Evolutionary conservation across 2,329 filamentous ascomycete species (phyloP), one percentile per base, ranked within the genome.

Genomic region (Dactylellina drechsleri): DNA sequence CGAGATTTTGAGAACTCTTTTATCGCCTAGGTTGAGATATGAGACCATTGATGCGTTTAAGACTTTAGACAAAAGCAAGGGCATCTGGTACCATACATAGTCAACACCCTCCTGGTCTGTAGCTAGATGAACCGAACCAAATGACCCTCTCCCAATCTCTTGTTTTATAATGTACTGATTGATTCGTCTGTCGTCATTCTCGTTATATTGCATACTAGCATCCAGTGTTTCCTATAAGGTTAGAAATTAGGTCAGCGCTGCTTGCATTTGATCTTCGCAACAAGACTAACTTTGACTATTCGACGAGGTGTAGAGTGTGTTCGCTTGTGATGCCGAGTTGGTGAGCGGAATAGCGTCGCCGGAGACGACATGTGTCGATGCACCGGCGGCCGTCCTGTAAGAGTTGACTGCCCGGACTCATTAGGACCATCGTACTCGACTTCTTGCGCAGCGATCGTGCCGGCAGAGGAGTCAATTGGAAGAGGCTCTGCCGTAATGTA

Each of bases 1-100:
- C 93, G 89, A 1, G 92, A 89, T 81, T 99, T 99, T 73, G 94
- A 98, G 83, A 99, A 98, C 80, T 98, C 93, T 83, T 99, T 99
- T 81, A 98, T 88, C 70, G 95, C 94, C 93, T 97, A 80, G 18
- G 72, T 59, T 66, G 4, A 56, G 62, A 62, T 75, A 78, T 77
- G 77, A 72, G 76, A 59, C 31, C 6, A 36, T 36, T 36, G 31
- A 79, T 66, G 47, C 41, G 68, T 31, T 40, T 4, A 36, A 52
- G 60, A 56, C 16, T 28, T 16, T 52, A 59, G 45, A 13, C 43
- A 41, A 26, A 40, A 18, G 16, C 16, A 47, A 12, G 43, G 43
- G 16, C 43, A 18, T 18, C 15, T 15, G 43, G 31, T 31, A 50
- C 28, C 31, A 86, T 86, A 96, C 94, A 87, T 91, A 98, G 91